Conservation (phyloP, 768 basidiomycete species). For the Porphyrellus cyaneotinctus region DNA sequence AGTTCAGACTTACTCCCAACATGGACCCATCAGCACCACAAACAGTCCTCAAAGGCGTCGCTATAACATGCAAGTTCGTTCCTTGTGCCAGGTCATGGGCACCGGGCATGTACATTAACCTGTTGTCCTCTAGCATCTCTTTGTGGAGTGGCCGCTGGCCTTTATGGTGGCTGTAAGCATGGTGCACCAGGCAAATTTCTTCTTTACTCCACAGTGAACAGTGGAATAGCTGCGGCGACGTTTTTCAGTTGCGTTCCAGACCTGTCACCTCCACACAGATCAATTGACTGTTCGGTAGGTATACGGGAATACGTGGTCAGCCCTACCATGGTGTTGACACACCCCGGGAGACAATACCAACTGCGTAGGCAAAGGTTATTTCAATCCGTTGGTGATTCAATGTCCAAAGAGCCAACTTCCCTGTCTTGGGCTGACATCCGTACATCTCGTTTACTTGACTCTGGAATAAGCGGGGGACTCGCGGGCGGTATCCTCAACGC, state of each 20-base stretch:
- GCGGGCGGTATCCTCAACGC: slow-evolving; percentile 58
- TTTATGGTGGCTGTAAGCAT: slow-evolving; percentile 45
- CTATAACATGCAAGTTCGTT: slow-evolving; percentile 80
- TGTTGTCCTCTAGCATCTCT: slow-evolving; percentile 46
- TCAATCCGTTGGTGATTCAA: slow-evolving; percentile 22
- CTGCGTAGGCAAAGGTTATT: slow-evolving; percentile 33
- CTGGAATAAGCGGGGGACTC: slow-evolving; percentile 64
- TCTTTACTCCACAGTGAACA: slow-evolving; percentile 63
- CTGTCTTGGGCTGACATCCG: slow-evolving; percentile 54
- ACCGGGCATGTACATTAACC: slow-evolving; percentile 22
- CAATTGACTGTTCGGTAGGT: slow-evolving; percentile 38
- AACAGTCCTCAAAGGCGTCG: slow-evolving; percentile 54
- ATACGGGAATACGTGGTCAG: slow-evolving; percentile 73
- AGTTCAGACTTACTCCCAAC: background rate
- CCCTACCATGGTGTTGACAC: slow-evolving; percentile 49
- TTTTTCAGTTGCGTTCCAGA: slow-evolving; percentile 66
- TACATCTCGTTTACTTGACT: slow-evolving; percentile 60
- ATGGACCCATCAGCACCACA: slow-evolving; percentile 33
- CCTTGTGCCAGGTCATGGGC: slow-evolving; percentile 8
- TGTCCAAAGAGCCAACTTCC: slow-evolving; percentile 1
- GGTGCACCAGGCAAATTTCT: slow-evolving; percentile 48
- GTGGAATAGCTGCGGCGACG: slow-evolving; percentile 62
- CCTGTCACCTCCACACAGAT: background rate
- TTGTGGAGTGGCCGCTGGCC: slow-evolving; percentile 45
- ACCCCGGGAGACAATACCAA: slow-evolving; percentile 47